These are phyloP conservation scores for Adansonia madagascariensis DNA, from an alignment of 441 rosid genomes.

Conservation along the genomic window DNA sequence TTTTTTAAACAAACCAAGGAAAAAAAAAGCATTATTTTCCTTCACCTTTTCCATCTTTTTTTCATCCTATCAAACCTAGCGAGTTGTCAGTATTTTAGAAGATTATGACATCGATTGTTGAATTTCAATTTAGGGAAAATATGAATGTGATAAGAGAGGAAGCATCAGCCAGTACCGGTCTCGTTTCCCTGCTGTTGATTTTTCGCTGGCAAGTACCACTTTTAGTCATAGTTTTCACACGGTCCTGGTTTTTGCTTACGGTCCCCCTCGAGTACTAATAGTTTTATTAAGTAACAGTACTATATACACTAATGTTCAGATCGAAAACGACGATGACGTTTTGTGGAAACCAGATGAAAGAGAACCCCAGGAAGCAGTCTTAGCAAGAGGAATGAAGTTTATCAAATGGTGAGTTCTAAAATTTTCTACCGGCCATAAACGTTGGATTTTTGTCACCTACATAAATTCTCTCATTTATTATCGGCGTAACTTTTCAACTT, in stretches of 20 bases:
- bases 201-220: slow-evolving; percentile 50
- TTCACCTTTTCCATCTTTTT: no score
- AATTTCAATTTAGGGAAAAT: slow-evolving; percentile 48
- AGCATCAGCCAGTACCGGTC: slow-evolving; percentile 43
- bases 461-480: no score
- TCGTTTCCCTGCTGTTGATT: slow-evolving; percentile 66
- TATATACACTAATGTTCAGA: slow-evolving; percentile 34
- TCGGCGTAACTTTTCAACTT: no score
- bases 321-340: slow-evolving; percentile 68
- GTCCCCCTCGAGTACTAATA: neutral
- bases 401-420: slow-evolving; percentile 53
- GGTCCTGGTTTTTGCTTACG: neutral
- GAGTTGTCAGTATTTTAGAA: neutral
- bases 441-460: no score
- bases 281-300: neutral
- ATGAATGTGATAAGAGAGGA: slow-evolving; percentile 76
- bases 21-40: no score
- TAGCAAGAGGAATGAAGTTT: slow-evolving; percentile 61
- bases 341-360: slow-evolving; percentile 56
- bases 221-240: neutral
- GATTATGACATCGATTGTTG: neutral
- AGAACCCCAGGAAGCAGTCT: slow-evolving; percentile 59
- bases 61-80: neutral
- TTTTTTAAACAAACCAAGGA: no score
- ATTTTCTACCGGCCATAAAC: no score